Base-by-base conservation (phyloP, 768 basidiomycete species). In the Coprinopsis strossmayeri region DNA sequence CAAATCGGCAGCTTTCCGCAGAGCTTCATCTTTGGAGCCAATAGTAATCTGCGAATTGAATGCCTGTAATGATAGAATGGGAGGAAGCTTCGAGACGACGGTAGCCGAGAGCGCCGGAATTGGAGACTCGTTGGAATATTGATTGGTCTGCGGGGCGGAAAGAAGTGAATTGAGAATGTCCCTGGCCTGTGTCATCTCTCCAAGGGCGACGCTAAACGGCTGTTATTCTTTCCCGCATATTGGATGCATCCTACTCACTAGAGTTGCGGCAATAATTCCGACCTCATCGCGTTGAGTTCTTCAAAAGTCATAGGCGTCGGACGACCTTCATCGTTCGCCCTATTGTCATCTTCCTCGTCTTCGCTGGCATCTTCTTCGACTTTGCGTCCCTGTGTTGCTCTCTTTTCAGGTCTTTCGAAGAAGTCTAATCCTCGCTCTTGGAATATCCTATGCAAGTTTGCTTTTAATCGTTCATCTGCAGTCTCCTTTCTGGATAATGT, bases 21-120 rank as follows among this genome's bases (percentile, higher is more conserved):
- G 64, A 0, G 87, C 79, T 60, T 84, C 81, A 50, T 92, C 90
- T 64, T 92, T 92, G 26, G 84, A 81, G 0, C 90, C 88, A 39
- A 88, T 74, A 4, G 76, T 72, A 4, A 89, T 64, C 51, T 87
- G 87, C 0, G 82, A 68, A 61, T 88, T 79, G 62, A 88, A 87
- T 1, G 82, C 77, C 46, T 81, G 77, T 1, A 89, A 76, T 0
- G 87, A 87, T 5, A 68, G 55, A 26, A 86, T 81, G 3, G 79
- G 69, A n/a, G 78, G 59, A 17, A 81, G 83, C 57, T 87, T 87
- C 7, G 78, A 73, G 17, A 87, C 81, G 10, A 76, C 61, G 5
- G 84, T 82, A 3, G 84, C 78, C 34, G 18, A 68, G 12, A 53
- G 50, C 13, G 57, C 30, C 12, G 53, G 35, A 23, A 55, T 20